Percentiles rank a stretch among this genome's conserved stretches.
Conservation (phyloP, 371 early-diverging fungal genomes). For the Apophysomyces elegans region DNA sequence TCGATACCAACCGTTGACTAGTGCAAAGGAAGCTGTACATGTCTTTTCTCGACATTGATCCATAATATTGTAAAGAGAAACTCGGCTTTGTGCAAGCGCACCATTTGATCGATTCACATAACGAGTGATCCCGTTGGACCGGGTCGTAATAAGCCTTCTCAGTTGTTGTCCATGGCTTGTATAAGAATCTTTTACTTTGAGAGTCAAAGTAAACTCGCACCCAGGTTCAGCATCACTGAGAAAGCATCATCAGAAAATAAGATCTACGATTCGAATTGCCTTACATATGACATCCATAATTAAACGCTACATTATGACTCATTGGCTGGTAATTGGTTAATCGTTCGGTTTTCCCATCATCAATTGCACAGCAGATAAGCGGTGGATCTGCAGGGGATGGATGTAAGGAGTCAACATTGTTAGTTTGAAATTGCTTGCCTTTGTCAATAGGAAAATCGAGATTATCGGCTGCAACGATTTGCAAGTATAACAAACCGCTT, state of each 20-base stretch:
- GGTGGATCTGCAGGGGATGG: constrained; percentile 18
- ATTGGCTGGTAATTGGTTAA: constrained; percentile 16
- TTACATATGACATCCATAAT: constrained; percentile 27
- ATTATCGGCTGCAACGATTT: constrained; percentile 30
- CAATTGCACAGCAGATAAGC: constrained; percentile 18
- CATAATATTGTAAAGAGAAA: constrained; percentile 30
- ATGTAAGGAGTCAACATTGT: neutral
- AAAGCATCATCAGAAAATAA: neutral
- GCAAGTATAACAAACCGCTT: constrained; percentile 21
- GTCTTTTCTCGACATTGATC: constrained; percentile 21
- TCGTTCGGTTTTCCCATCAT: constrained; percentile 16
- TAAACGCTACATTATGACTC: constrained; percentile 20
- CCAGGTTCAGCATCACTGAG: constrained; percentile 19
- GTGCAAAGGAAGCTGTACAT: constrained; percentile 38
- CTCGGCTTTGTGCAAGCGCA: constrained; percentile 39
- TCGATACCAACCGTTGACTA: constrained; percentile 50
- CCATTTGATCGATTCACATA: constrained; percentile 28
- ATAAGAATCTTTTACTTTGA: neutral
- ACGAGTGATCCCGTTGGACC: constrained; percentile 16
- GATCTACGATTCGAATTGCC: neutral
- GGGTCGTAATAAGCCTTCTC: neutral
- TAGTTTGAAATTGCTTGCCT: constrained; percentile 16
- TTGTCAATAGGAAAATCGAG: constrained; percentile 39
- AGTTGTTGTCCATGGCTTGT: neutral
- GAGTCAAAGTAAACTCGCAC: constrained; percentile 26